Evolutionary conservation across 345 rosid genomes (phyloP), one percentile per base, ranked within the genome.

Genomic region (Geranium rotundifolium): DNA sequence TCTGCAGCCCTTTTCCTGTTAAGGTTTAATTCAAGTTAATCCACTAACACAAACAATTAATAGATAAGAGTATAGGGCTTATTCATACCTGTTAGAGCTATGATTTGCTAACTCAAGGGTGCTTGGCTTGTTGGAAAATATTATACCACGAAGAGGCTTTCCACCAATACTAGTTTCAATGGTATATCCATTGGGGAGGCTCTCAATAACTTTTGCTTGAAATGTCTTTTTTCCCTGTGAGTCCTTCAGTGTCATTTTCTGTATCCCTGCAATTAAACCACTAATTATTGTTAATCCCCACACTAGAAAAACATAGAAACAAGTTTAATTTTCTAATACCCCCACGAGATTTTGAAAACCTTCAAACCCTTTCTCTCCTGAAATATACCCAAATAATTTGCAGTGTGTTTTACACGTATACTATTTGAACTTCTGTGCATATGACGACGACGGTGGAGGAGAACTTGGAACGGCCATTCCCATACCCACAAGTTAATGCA

Each of bases 81-180:
- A 63, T 70, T 29, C 82, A 69, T 63, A 85, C 91, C 85, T 80
- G 65, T 72, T 75, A 66, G 73, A 73, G 60, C 68, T 73, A 59
- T 69, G 73, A 74, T 66, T 61, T 61, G 65, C 59, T 62, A 75
- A 29, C 20, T 54, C 72, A 69, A 71, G 34, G 34, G 81, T 57
- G 63, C 58, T 71, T 37, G 81, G 84, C 66, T 84, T 90, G 82
- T 80, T 84, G 59, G 89, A 69, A 78, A 95, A 85, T 71, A 95
- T 58, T 69, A 95, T 77, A 63, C 97, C 96, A 60, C 86, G 89
- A 23, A 95, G 82, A 74, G 84, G 78, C 79, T 82, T 90, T 65
- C 99, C 99, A 63, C 84, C 89, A 67, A 95, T 84, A 64, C 76
- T 67, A 56, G 99, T 90, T 76, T 95, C 95, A 56, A 95, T 78